Base-by-base conservation (phyloP, 2,329 filamentous ascomycete genomes). In the Trichocomaceae sp. region DNA sequence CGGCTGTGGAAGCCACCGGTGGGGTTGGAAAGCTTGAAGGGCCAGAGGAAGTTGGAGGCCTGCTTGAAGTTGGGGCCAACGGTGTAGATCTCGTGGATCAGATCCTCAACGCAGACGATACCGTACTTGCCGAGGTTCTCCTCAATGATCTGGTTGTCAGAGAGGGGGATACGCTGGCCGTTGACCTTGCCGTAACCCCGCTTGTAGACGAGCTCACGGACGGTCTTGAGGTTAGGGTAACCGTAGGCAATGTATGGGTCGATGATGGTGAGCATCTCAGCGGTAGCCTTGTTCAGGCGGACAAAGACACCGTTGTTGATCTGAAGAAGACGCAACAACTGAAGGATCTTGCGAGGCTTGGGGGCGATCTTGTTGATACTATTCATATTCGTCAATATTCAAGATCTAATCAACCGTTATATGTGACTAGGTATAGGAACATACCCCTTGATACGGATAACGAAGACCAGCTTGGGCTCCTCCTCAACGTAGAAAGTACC, bases 321-420 rank as follows among this genome's bases (percentile, higher is more conserved):
- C 83, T 99, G 93, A 71, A 99, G 87, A 65, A 99, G 90, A 83
- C 93, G 92, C 76, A 99, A 91, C 60, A 99, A 89, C 82, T 99
- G 93, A 69, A 99, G 86, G 73, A 96, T 97, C 87, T 99, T 99
- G 84, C 93, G 91, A 79, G 95, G 95, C 88, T 99, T 97, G 69
- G 93, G 93, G 75, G 95, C 86, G 71, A 99, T 97, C 88, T 99
- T 99, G 89, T 97, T 97, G 90, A 99, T 97, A 95, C 92, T 86
- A 61, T 47, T 47, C 6, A 44, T 6, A 5, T 22, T 20, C 3
- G 19, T 55, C 12, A n/a, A 26, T 2, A 22, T 53, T 61, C 61
- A 49, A 63, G 56, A 33, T 31, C 2, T 15, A 17, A 12, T 1
- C 22, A 8, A 44, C 22, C 22, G 51, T 50, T 48, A n/a, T 47